Evolutionary conservation across 345 rosid genomes (phyloP).

Genomic region (Linum lewisii): DNA sequence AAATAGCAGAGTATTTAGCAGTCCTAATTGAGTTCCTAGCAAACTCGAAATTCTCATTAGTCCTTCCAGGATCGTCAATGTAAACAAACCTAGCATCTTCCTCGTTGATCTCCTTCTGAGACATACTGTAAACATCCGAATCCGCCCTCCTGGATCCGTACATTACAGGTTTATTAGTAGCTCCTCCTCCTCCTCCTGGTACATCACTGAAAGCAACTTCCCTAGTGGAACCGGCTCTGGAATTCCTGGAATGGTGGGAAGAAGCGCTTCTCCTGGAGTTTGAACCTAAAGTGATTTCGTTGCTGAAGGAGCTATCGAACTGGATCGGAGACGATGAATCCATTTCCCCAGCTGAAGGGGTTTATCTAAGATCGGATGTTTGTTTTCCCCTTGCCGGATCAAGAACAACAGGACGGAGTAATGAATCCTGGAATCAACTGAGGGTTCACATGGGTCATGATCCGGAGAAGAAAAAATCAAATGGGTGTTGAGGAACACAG

Average conservation of each 20-base stretch:
- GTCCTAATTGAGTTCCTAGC: constrained; percentile 7
- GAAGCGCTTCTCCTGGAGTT: constrained; percentile 1
- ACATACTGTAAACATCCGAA: neutral
- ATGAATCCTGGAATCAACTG: neutral
- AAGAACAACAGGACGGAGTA: too few relatives aligned
- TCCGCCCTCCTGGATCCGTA: constrained; percentile 4
- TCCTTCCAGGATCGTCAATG: neutral
- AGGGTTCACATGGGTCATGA: neutral
- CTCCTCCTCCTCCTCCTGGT: neutral
- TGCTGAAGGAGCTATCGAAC: neutral
- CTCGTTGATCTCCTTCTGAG: constrained; percentile 1
- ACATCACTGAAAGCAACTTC: neutral
- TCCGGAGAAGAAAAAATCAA: neutral
- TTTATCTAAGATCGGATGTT: neutral
- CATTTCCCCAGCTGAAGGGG: neutral
- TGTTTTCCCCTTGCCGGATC: too few relatives aligned
- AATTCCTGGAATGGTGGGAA: neutral
- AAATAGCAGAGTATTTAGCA: constrained; percentile 11
- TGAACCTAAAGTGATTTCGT: neutral
- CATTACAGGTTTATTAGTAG: neutral
- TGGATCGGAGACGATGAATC: neutral
- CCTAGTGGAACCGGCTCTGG: neutral
- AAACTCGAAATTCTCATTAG: constrained; percentile 1
- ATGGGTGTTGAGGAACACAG: neutral
- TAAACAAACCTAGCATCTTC: constrained; percentile 5